Evolutionary conservation across 768 basidiomycete genomes (phyloP).

Genomic region (Boletus sensibilis): DNA sequence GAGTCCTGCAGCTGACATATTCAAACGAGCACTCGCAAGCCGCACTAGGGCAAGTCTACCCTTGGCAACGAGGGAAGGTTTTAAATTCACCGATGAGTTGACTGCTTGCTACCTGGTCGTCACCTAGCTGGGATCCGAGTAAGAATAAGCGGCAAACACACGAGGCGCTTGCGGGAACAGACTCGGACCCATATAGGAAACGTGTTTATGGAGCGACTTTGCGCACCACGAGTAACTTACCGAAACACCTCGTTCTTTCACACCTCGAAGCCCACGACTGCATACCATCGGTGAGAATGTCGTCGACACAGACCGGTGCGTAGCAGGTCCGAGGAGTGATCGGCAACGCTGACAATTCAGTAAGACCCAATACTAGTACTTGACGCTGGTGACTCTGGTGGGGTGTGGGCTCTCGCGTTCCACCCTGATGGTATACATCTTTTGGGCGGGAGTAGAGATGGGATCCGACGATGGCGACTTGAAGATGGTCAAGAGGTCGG

Average conservation of each 20-base stretch:
- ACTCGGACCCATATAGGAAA: too few relatives aligned
- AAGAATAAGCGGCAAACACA: too few relatives aligned
- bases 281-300: neutral
- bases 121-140: too few relatives aligned
- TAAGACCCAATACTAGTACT: neutral
- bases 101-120: too few relatives aligned
- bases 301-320: too few relatives aligned
- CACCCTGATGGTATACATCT: neutral
- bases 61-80: too few relatives aligned
- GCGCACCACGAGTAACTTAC: too few relatives aligned
- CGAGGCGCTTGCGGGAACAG: too few relatives aligned
- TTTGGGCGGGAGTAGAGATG: neutral
- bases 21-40: too few relatives aligned
- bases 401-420: neutral
- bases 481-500: neutral
- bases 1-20: too few relatives aligned
- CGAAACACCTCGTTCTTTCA: neutral
- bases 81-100: too few relatives aligned
- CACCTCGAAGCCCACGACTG: neutral
- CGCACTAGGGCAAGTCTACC: too few relatives aligned
- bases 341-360: neutral
- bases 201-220: neutral
- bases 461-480: neutral
- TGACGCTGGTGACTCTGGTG: neutral
- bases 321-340: neutral